Conservation (phyloP, 1,284 basidiomycete genomes). For the Ustilago crameri region DNA sequence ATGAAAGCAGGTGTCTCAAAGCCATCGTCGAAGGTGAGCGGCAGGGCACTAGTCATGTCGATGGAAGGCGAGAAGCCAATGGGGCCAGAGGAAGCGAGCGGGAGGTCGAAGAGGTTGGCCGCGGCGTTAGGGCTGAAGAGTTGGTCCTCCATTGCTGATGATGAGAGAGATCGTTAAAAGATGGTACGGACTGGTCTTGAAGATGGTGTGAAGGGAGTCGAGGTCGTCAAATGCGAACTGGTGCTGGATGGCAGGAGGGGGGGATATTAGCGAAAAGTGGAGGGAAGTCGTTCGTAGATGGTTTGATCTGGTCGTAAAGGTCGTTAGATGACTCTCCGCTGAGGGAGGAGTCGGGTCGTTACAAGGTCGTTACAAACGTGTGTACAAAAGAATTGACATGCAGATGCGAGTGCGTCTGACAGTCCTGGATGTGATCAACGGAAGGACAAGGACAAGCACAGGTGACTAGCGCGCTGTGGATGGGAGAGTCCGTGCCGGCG, state of each 20-base stretch:
- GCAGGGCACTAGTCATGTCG: conserved; percentile 32
- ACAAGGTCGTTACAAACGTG: conserved; percentile 38
- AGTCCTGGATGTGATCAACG: conserved; percentile 4
- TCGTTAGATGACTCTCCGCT: conserved; percentile 23
- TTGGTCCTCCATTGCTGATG: conserved; percentile 46
- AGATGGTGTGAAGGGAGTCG: not conserved
- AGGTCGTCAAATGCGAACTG: conserved; percentile 4
- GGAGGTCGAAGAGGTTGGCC: conserved; percentile 42
- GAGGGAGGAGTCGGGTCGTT: conserved; percentile 29
- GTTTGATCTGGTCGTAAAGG: conserved; percentile 20
- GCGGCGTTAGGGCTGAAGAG: conserved; percentile 45
- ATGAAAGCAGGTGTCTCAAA: conserved; percentile 42
- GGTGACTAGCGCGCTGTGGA: conserved; percentile 21
- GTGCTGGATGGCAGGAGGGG: not conserved
- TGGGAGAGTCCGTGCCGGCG: conserved; percentile 23
- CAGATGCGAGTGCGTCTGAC: conserved; percentile 20
- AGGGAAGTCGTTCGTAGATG: conserved; percentile 4
- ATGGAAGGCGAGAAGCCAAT: conserved; percentile 49
- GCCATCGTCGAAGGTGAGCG: conserved; percentile 40
- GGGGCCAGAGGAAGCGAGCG: conserved; percentile 24
- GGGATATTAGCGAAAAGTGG: not conserved
- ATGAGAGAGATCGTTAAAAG: not conserved
- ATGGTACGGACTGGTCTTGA: not conserved
- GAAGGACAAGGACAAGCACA: conserved; percentile 10
- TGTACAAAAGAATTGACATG: conserved; percentile 29